A percentile compares a stretch with the other conserved stretches of the same genome.
Conservation (phyloP, 148 eudicot genomes). For the Silene uniflora region DNA sequence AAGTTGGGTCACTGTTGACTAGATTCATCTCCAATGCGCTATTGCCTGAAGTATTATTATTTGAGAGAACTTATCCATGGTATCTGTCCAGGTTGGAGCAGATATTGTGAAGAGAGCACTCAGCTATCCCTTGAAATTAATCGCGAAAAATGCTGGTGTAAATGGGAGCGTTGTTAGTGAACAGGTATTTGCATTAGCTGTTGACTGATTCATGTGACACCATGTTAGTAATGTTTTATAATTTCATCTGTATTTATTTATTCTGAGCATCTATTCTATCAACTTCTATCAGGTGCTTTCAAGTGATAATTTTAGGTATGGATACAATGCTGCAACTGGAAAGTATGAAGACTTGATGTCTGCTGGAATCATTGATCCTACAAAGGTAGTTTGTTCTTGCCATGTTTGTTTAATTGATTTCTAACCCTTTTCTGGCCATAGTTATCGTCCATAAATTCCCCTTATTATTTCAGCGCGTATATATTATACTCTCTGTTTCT, state of each 20-base stretch:
- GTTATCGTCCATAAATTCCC: not conserved
- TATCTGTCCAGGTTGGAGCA: slow-evolving; percentile 75
- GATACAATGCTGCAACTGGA: slow-evolving; percentile 92
- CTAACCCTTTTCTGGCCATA: not conserved
- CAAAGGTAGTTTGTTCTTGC: slow-evolving; percentile 47
- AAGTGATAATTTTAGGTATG: slow-evolving; percentile 54
- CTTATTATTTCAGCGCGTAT: no score
- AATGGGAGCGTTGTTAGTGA: slow-evolving; percentile 95
- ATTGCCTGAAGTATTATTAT: not conserved
- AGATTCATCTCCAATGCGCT: not conserved
- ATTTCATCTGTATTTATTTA: not conserved
- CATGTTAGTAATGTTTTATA: not conserved
- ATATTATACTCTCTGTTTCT: not conserved
- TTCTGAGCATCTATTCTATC: not conserved
- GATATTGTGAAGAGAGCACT: slow-evolving; percentile 92
- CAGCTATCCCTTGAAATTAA: slow-evolving; percentile 84
- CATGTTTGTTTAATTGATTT: no score
- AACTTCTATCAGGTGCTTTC: slow-evolving; percentile 53
- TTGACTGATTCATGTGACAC: not conserved
- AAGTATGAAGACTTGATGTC: slow-evolving; percentile 85
- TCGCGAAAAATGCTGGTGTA: slow-evolving; percentile 95
- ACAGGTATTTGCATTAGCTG: slow-evolving; percentile 46
- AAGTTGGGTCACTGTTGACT: no score
- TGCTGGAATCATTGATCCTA: slow-evolving; percentile 90
- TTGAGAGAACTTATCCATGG: not conserved